phyloP scores from a whole-genome alignment of 2,329 filamentous ascomycete species.

The Colletotrichum sp. region DNA sequence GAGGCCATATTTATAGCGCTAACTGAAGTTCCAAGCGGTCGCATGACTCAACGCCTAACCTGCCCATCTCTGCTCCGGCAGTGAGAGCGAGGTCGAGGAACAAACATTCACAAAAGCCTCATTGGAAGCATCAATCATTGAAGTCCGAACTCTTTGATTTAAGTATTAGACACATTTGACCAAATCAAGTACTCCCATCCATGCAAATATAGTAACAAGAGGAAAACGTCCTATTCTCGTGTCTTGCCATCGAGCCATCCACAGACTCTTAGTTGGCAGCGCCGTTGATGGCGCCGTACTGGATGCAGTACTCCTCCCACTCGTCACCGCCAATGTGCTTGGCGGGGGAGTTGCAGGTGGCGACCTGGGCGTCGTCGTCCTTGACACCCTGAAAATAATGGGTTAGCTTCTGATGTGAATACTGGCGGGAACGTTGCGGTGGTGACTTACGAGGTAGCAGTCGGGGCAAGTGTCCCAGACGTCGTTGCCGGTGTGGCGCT shows the following conservation, averaged over 20 bases:
- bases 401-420: background rate
- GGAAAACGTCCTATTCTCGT: background rate
- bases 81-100: background rate
- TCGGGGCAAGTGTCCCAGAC: background rate
- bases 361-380: background rate
- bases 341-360: background rate
- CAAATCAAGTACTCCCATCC: background rate
- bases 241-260: background rate
- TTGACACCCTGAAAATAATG: background rate
- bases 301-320: conserved; percentile 1
- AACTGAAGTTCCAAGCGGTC: background rate
- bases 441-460: background rate
- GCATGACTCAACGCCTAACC: background rate
- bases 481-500: background rate
- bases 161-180: background rate
- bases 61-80: background rate
- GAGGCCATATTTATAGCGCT: background rate
- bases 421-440: accelerated
- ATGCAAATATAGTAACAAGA: background rate
- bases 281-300: background rate
- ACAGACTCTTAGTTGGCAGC: background rate
- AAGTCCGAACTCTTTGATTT: background rate
- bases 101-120: background rate
- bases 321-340: background rate
- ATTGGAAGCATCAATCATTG: background rate